Conservation (phyloP, 306 rosid species). For the Gastrolobium bilobum region DNA sequence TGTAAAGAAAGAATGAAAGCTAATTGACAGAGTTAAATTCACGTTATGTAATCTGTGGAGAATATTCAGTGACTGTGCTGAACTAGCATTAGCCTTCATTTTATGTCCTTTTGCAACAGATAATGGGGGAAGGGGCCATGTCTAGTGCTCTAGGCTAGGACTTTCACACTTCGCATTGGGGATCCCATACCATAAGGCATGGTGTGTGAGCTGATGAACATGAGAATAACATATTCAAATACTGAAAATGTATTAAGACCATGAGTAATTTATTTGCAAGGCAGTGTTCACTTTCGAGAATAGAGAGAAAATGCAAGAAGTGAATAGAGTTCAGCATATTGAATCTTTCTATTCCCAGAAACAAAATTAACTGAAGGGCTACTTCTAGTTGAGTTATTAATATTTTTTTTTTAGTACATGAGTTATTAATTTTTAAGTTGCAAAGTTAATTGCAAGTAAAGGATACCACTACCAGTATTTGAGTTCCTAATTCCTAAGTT, state of each 20-base stretch:
- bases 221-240: conserved; percentile 7
- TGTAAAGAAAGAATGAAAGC: conserved; percentile 24
- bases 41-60: background rate
- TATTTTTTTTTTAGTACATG: too few relatives aligned
- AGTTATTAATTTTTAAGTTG: background rate
- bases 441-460: conserved; percentile 21
- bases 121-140: conserved; percentile 9
- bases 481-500: conserved; percentile 24
- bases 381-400: conserved; percentile 11
- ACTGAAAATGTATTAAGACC: background rate
- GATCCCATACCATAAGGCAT: conserved; percentile 26
- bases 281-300: background rate
- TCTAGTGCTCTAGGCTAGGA: background rate
- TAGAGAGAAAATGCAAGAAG: conserved; percentile 2
- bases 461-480: background rate
- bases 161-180: conserved; percentile 2
- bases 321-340: background rate
- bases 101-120: conserved; percentile 23
- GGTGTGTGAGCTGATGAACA: conserved; percentile 13
- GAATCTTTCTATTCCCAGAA: background rate
- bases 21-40: background rate
- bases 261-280: background rate
- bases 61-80: conserved; percentile 15
- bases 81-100: conserved; percentile 2
- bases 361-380: background rate